A percentile compares a stretch with the other conserved stretches of the same genome.
Conservation (phyloP, 371 early-diverging fungal genomes). For the Choanephora cucurbitarum region DNA sequence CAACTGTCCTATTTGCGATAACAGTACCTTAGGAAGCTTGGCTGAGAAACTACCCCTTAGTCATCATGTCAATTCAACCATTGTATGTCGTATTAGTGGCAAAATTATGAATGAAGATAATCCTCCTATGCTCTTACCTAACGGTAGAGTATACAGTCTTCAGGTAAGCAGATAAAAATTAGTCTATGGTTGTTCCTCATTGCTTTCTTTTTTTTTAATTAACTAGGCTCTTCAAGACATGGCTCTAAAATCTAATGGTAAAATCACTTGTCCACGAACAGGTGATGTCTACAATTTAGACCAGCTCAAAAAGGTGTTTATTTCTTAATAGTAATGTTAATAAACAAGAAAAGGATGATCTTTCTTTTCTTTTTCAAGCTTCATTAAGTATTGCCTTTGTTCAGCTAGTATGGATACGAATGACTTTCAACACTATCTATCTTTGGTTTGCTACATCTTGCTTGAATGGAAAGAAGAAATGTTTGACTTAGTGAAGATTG, state of each 20-base stretch:
- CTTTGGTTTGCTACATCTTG: too few species aligned
- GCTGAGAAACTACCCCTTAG: slow-evolving; percentile 84
- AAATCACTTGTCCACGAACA: slow-evolving; percentile 83
- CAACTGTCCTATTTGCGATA: slow-evolving; percentile 94
- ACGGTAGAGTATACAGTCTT: slow-evolving; percentile 91
- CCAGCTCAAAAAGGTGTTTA: slow-evolving; percentile 85
- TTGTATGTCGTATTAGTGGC: slow-evolving; percentile 91
- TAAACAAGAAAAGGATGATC: too few species aligned
- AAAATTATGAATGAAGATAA: slow-evolving; percentile 93
- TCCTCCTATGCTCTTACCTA: slow-evolving; percentile 92
- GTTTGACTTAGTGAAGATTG: too few species aligned
- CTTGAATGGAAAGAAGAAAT: too few species aligned
- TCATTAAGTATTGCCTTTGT: too few species aligned
- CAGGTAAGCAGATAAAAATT: slow-evolving; percentile 51
- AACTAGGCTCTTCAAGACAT: slow-evolving; percentile 78
- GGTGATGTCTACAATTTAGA: slow-evolving; percentile 60
- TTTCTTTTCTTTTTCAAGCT: too few species aligned
- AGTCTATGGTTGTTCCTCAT: too few species aligned
- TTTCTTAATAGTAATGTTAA: slow-evolving; percentile 51
- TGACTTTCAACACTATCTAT: too few species aligned
- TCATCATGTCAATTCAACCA: slow-evolving; percentile 91
- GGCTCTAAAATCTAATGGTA: slow-evolving; percentile 74
- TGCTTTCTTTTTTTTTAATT: not conserved
- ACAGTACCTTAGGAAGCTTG: slow-evolving; percentile 79
- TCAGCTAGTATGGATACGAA: too few species aligned